phyloP scores from a whole-genome alignment of 352 stramenopile species.

The Phytophthora ramorum region DNA sequence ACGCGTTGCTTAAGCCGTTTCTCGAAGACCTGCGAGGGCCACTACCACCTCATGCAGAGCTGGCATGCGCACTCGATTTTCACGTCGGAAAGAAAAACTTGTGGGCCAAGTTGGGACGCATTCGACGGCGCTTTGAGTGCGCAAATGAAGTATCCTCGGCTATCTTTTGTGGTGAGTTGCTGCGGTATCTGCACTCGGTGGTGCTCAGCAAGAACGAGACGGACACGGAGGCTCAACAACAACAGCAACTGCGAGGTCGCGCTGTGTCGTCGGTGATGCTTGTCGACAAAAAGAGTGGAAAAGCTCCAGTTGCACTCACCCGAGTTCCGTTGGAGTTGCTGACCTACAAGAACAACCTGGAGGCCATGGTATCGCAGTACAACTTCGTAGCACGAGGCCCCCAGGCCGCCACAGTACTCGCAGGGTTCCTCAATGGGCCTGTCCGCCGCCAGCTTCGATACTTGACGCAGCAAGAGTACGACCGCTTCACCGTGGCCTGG shows the following conservation, averaged over 20 bases:
- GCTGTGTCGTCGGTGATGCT: constrained; percentile 65
- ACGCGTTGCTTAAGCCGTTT: constrained; percentile 62
- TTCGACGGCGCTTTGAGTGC: constrained; percentile 63
- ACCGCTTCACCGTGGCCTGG: constrained; percentile 61
- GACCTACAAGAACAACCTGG: constrained; percentile 82
- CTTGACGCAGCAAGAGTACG: constrained; percentile 64
- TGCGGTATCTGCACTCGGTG: constrained; percentile 74
- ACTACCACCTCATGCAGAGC: constrained; percentile 40
- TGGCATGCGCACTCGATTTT: constrained; percentile 58
- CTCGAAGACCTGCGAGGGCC: constrained; percentile 55
- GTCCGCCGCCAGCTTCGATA: constrained; percentile 56
- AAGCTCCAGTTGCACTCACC: constrained; percentile 32
- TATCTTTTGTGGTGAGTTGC: constrained; percentile 70
- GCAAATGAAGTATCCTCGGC: constrained; percentile 70
- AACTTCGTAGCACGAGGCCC: constrained; percentile 74
- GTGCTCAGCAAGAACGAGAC: constrained; percentile 73
- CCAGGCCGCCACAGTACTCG: constrained; percentile 52
- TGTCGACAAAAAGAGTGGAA: constrained; percentile 42
- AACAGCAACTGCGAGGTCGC: constrained; percentile 47
- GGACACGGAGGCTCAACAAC: constrained; percentile 61
- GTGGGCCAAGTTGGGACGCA: constrained; percentile 42
- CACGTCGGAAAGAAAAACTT: constrained; percentile 70
- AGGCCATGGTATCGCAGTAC: constrained; percentile 83
- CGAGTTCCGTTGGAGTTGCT: constrained; percentile 69
- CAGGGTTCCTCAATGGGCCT: constrained; percentile 64